A percentile compares a stretch with the other conserved stretches of the same genome.
These are phyloP conservation scores for Articulospora tetracladia DNA, from an alignment of 495 filamentous ascomycete species.

Conservation along the genomic window DNA sequence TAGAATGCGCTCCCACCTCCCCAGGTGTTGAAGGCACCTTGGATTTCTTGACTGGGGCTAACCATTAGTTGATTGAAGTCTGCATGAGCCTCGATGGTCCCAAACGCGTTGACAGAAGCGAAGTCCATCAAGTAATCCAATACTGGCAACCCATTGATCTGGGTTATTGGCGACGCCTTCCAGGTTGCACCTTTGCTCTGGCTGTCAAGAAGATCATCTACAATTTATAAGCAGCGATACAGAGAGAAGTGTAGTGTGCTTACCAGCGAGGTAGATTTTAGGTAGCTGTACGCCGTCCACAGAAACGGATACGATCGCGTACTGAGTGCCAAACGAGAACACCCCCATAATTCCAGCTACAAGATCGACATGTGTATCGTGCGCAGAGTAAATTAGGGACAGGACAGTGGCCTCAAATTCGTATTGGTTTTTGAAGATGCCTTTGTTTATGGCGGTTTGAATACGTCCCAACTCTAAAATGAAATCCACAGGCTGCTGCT, in stretches of 20 bases:
- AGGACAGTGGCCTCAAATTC: conserved; percentile 40
- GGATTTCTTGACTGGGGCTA: conserved; percentile 39
- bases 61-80: conserved; percentile 51
- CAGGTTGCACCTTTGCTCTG: conserved; percentile 15
- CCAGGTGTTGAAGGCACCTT: conserved; percentile 32
- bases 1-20: conserved; percentile 39
- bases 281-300: conserved; percentile 44
- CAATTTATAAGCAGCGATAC: not conserved
- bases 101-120: conserved; percentile 34
- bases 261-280: conserved; percentile 33
- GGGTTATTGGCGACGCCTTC: conserved; percentile 36
- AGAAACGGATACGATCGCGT: conserved; percentile 43
- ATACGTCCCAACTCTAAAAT: conserved; percentile 38
- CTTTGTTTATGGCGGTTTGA: conserved; percentile 26
- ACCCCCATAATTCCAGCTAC: conserved; percentile 35
- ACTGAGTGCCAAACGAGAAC: conserved; percentile 43
- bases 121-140: conserved; percentile 38
- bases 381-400: conserved; percentile 33
- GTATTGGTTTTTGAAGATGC: conserved; percentile 45
- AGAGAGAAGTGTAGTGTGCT: not conserved
- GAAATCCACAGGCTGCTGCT: conserved; percentile 50
- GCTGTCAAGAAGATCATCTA: not conserved
- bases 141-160: conserved; percentile 41
- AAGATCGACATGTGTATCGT: conserved; percentile 44
- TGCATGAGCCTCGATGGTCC: conserved; percentile 41